phyloP scores from a whole-genome alignment of 2,329 filamentous ascomycete species.

The Chalara sp. region DNA sequence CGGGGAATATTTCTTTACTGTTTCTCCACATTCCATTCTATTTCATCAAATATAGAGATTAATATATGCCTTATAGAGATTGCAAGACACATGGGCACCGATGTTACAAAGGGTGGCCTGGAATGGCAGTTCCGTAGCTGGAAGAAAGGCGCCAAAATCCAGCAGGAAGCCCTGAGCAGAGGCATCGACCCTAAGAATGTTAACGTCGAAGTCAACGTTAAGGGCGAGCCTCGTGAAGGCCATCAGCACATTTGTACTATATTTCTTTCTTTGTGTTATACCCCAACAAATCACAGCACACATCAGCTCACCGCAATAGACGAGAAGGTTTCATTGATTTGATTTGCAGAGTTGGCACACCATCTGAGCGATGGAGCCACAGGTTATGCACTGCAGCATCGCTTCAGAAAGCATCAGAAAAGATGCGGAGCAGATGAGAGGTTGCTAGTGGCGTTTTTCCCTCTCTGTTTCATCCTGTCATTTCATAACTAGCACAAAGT shows the following conservation, averaged over 20 bases:
- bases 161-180: slow-evolving; percentile 37
- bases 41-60: neutral
- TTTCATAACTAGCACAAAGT: neutral
- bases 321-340: neutral
- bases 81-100: slow-evolving; percentile 49
- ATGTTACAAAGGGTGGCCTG: slow-evolving; percentile 50
- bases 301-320: neutral
- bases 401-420: neutral
- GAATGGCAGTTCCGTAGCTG: slow-evolving; percentile 53
- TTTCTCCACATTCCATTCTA: no score
- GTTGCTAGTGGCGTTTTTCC: neutral
- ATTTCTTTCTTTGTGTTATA: neutral
- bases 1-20: no score
- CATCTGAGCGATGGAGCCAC: neutral
- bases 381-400: neutral
- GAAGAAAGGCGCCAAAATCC: slow-evolving; percentile 44
- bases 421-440: neutral
- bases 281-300: no score
- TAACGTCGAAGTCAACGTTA: neutral
- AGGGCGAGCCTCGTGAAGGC: neutral
- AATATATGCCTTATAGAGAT: slow-evolving; percentile 40
- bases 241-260: neutral
- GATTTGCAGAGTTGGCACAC: neutral
- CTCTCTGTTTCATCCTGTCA: neutral
- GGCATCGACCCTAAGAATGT: slow-evolving; percentile 33